A percentile compares a stretch with the other conserved stretches of the same genome.
Conservation (phyloP, 805 yeast species). For the Saccharomyces mikatae region DNA sequence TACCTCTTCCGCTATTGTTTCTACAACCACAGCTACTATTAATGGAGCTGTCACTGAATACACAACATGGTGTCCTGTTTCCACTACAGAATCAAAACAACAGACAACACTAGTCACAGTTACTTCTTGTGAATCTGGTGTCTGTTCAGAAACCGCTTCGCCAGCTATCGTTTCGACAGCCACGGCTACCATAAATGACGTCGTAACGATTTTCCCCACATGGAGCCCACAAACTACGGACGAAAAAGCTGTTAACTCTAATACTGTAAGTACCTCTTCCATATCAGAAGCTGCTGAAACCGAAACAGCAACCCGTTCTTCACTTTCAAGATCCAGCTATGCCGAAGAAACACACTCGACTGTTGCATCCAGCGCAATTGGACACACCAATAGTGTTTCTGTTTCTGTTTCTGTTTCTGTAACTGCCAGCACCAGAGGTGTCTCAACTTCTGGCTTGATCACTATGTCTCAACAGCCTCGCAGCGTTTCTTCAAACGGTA, state of each 20-base stretch:
- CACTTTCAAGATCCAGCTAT: background rate
- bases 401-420: background rate
- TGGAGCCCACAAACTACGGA: slow-evolving; percentile 20
- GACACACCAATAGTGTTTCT: background rate
- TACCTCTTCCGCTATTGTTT: slow-evolving; percentile 12
- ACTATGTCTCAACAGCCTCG: background rate
- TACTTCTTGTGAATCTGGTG: slow-evolving; percentile 25
- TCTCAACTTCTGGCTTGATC: slow-evolving; percentile 5
- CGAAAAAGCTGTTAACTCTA: background rate
- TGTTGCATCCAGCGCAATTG: background rate
- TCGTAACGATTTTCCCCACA: slow-evolving; percentile 30
- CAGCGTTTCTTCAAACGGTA: slow-evolving; percentile 21
- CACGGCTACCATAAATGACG: slow-evolving; percentile 26
- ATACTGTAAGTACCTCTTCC: background rate
- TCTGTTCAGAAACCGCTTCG: slow-evolving; percentile 23
- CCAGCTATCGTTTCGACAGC: slow-evolving; percentile 27
- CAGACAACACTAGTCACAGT: slow-evolving; percentile 27
- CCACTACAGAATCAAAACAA: slow-evolving; percentile 8
- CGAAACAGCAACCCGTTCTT: background rate
- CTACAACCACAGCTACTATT: slow-evolving; percentile 18
- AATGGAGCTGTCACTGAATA: slow-evolving; percentile 22
- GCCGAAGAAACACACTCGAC: background rate
- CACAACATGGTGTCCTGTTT: slow-evolving; percentile 18
- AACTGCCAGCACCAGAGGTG: slow-evolving; percentile 15
- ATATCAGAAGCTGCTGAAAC: background rate